phyloP scores from a whole-genome alignment of 768 basidiomycete genomes.

The Calocera viscosa region DNA sequence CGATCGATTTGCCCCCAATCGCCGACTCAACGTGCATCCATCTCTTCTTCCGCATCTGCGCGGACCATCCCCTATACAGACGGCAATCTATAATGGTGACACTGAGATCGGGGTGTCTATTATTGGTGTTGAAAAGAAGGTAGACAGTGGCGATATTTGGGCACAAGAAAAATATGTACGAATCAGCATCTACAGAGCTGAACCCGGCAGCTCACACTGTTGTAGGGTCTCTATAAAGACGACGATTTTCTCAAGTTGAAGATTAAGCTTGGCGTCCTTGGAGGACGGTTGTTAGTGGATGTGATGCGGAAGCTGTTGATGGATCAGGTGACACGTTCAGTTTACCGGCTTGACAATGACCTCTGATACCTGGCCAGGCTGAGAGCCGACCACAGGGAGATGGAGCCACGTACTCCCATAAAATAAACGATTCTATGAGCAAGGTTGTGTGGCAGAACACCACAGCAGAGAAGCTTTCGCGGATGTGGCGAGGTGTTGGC shows the following conservation, averaged over 20 bases:
- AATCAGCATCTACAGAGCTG: slow-evolving; percentile 5
- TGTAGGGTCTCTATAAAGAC: not conserved
- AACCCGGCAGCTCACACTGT: not conserved
- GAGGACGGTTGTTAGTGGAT: not conserved
- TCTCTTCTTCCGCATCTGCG: slow-evolving; percentile 76
- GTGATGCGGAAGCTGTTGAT: not conserved
- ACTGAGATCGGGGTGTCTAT: slow-evolving; percentile 67
- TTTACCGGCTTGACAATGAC: not conserved
- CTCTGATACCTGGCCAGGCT: not conserved
- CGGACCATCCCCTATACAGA: slow-evolving; percentile 87
- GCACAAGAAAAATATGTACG: slow-evolving; percentile 43
- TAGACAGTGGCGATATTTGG: slow-evolving; percentile 67
- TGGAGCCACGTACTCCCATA: not conserved
- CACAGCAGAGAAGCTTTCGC: not conserved
- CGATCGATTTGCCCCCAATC: slow-evolving; percentile 41
- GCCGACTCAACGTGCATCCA: slow-evolving; percentile 77
- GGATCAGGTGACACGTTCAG: not conserved
- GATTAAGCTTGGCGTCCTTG: not conserved
- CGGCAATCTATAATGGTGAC: slow-evolving; percentile 56
- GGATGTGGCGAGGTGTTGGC: not conserved
- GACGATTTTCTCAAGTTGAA: not conserved
- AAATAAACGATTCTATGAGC: not conserved
- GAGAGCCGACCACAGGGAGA: not conserved
- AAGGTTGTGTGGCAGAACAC: not conserved
- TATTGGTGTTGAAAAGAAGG: slow-evolving; percentile 50